A percentile compares a stretch with the other conserved stretches of the same genome.
These are phyloP conservation scores for Fusarium paranaense DNA, from an alignment of 2,329 filamentous ascomycete genomes.

Conservation along the genomic window DNA sequence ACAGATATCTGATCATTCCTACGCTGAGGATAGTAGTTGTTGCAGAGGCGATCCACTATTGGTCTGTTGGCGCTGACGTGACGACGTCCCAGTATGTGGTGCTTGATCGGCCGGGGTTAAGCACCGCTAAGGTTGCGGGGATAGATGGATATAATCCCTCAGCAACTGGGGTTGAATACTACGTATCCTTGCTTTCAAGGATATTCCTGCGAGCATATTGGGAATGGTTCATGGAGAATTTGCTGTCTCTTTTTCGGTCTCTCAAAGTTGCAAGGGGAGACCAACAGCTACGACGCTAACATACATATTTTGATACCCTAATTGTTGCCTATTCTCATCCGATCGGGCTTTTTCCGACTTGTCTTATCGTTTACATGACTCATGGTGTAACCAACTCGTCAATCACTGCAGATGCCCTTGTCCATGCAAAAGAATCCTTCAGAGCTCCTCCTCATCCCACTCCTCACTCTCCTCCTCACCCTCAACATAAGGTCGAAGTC, in stretches of 20 bases:
- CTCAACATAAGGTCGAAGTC: constrained; percentile 45
- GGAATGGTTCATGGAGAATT: background rate
- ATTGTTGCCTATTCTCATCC: background rate
- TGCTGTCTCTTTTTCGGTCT: background rate
- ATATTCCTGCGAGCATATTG: background rate
- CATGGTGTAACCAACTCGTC: background rate
- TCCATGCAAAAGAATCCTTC: background rate
- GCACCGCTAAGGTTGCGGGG: background rate
- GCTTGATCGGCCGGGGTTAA: constrained; percentile 9
- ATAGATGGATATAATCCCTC: constrained; percentile 1
- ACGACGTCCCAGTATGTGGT: constrained; percentile 29
- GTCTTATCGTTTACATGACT: background rate
- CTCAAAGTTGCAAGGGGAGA: background rate
- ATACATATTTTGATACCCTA: background rate
- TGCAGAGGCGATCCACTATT: background rate
- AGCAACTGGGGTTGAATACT: background rate
- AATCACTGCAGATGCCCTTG: background rate
- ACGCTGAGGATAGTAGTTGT: constrained; percentile 7
- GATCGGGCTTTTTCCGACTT: background rate
- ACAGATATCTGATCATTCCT: constrained; percentile 8
- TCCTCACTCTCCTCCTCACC: constrained; percentile 7
- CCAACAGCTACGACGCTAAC: background rate
- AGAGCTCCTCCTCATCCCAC: constrained; percentile 30
- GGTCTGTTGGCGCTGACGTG: constrained; percentile 21
- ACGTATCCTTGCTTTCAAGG: background rate